phyloP scores from a whole-genome alignment of 257 asterid species.

The Ophiorrhiza pumila region DNA sequence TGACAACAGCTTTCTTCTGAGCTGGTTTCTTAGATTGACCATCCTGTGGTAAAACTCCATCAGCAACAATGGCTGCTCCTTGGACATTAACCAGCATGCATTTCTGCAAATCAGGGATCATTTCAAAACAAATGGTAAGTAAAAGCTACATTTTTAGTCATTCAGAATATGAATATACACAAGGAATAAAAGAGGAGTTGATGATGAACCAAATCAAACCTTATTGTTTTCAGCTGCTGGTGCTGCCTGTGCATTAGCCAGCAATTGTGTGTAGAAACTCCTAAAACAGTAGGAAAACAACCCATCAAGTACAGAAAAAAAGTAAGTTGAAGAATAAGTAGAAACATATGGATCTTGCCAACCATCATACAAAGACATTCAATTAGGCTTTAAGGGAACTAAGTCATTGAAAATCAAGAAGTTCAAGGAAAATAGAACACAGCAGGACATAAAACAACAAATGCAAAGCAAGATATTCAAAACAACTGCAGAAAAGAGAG shows the following conservation, averaged over 20 bases:
- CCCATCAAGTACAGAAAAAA: background rate
- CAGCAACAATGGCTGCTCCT: constrained; percentile 32
- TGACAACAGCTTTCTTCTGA: constrained; percentile 43
- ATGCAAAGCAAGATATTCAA: background rate
- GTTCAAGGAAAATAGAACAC: too few species aligned
- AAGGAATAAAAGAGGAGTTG: background rate
- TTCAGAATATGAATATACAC: background rate
- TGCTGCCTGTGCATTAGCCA: constrained; percentile 78
- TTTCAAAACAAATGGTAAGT: background rate
- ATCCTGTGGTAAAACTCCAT: constrained; percentile 36
- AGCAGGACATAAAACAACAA: too few species aligned
- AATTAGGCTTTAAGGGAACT: too few species aligned
- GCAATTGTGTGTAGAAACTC: constrained; percentile 73
- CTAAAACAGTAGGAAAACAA: too few species aligned
- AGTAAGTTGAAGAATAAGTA: background rate
- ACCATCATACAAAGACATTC: too few species aligned
- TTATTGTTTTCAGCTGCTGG: constrained; percentile 48
- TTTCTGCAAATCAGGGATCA: constrained; percentile 29
- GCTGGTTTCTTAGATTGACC: constrained; percentile 41
- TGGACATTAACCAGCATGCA: constrained; percentile 32
- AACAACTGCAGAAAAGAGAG: background rate
- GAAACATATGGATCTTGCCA: too few species aligned
- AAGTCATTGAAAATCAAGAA: too few species aligned
- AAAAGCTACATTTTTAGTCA: background rate
- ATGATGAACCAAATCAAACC: constrained; percentile 35